A percentile compares a stretch with the other conserved stretches of the same genome.
Evolutionary conservation across 345 rosid species (phyloP).

Genomic region (Erucastrum elatum): DNA sequence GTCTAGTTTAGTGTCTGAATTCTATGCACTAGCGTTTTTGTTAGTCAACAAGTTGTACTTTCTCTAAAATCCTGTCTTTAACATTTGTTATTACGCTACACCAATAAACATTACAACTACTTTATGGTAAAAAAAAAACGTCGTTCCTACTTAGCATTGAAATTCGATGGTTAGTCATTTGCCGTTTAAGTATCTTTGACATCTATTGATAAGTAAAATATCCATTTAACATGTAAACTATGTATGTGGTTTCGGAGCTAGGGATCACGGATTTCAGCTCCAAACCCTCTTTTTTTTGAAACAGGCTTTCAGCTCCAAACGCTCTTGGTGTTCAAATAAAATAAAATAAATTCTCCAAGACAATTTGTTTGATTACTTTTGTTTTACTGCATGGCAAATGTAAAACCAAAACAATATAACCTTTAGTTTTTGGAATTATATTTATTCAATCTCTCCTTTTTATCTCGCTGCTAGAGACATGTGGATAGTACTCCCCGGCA

Average conservation of each 20-base stretch:
- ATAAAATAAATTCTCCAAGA: background rate
- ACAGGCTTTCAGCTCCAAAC: too few relatives aligned
- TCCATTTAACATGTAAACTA: background rate
- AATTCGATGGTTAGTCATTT: background rate
- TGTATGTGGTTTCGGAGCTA: too few relatives aligned
- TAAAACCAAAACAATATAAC: background rate
- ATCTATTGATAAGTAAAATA: background rate
- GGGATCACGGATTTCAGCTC: too few relatives aligned
- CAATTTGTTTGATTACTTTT: background rate
- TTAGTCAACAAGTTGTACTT: conserved; percentile 26
- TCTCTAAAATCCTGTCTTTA: background rate
- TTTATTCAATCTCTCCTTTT: background rate
- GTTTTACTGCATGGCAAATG: background rate
- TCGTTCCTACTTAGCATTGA: background rate
- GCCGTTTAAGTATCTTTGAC: background rate
- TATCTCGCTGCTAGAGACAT: background rate
- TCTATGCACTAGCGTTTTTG: conserved; percentile 4
- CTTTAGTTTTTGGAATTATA: background rate
- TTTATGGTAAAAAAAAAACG: background rate
- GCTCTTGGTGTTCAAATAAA: too few relatives aligned
- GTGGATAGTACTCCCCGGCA: background rate
- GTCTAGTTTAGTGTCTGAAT: background rate
- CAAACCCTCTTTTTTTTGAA: too few relatives aligned
- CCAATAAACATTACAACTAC: background rate
- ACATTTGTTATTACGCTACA: background rate